Base-by-base conservation (phyloP, 2,329 filamentous ascomycete species). In the Pseudocercospora musae region DNA sequence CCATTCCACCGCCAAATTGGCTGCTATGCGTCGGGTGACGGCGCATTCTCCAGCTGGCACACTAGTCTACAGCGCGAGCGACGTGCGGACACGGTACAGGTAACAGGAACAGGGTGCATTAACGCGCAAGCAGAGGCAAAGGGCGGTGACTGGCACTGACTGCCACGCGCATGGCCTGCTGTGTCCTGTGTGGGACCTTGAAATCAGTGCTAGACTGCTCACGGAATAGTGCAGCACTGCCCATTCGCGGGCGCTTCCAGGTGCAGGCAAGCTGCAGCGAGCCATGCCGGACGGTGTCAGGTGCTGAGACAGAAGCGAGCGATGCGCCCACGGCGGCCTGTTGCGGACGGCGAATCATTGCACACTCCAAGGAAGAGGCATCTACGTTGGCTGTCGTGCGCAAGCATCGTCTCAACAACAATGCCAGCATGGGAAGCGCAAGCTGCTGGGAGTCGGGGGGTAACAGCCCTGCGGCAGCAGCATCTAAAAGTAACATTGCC, bases 91-190 rank as follows among this genome's bases (percentile, higher is more conserved):
- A n/a, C n/a, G n/a, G n/a, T n/a, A n/a, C n/a, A n/a, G n/a, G n/a
- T n/a, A 11, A 37, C 50, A 54, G 52, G 33, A 9, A 33, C 52
- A 29, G 52, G 52, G 52, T 29, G 27, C 18, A 33, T 20, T 21
- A 33, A 29, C n/a, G 61, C 37, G 58, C 58, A 60, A 44, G 54
- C 44, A 15, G 54, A 54, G 21, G 50, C 20, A 63, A 63, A 60
- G 48, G 44, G 62, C 62, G 62, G 62, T 63, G 58, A 60, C 61
- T 57, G 61, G 40, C 57, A 57, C 61, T 63, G 58, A 58, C 61
- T 60, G 61, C 50, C 57, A 57, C 61, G 57, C 57, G 60, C 60
- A 48, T 40, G 58, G 31, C 52, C 37, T 56, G 54, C 42, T 56
- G 40, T 40, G 58, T 21, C 52, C 37, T 56, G 54, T 53, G 33